These are phyloP conservation scores for Penicillium pulvis DNA, from an alignment of 495 filamentous ascomycete genomes.

Conservation along the genomic window DNA sequence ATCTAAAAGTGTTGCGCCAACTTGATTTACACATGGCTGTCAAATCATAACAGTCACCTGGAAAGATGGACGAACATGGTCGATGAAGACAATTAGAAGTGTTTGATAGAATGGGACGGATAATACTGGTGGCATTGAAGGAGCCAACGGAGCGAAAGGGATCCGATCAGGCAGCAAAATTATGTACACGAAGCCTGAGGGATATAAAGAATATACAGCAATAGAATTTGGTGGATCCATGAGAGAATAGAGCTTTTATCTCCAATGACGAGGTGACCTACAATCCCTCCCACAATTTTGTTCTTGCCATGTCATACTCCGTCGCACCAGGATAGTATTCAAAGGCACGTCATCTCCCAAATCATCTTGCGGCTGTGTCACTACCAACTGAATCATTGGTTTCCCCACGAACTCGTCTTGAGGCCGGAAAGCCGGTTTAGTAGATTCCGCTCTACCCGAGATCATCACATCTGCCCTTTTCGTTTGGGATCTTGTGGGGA, in stretches of 20 bases:
- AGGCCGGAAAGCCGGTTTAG: conserved; percentile 8
- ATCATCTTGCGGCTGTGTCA: conserved; percentile 8
- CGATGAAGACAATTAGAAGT: too few species aligned
- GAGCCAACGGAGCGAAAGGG: too few species aligned
- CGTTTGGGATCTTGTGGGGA: neutral
- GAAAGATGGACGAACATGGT: too few species aligned
- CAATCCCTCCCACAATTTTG: neutral
- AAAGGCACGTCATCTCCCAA: conserved; percentile 20
- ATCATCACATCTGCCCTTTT: neutral
- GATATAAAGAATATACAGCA: too few species aligned
- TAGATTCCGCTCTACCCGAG: neutral
- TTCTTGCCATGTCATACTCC: conserved; percentile 20
- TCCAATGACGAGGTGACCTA: neutral
- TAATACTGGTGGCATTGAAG: too few species aligned
- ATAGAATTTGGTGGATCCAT: too few species aligned
- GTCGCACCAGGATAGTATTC: conserved; percentile 19
- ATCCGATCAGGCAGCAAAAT: too few species aligned
- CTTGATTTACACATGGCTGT: neutral
- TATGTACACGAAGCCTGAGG: too few species aligned
- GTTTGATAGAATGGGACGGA: too few species aligned
- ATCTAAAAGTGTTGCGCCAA: conserved; percentile 24
- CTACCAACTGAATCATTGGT: conserved; percentile 3
- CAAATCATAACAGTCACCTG: too few species aligned
- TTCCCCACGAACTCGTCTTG: conserved; percentile 10
- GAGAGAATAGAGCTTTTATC: conserved; percentile 36